A percentile compares a stretch with the other conserved stretches of the same genome.
phyloP scores from a whole-genome alignment of 441 rosid species.

The Jatropha podagrica region DNA sequence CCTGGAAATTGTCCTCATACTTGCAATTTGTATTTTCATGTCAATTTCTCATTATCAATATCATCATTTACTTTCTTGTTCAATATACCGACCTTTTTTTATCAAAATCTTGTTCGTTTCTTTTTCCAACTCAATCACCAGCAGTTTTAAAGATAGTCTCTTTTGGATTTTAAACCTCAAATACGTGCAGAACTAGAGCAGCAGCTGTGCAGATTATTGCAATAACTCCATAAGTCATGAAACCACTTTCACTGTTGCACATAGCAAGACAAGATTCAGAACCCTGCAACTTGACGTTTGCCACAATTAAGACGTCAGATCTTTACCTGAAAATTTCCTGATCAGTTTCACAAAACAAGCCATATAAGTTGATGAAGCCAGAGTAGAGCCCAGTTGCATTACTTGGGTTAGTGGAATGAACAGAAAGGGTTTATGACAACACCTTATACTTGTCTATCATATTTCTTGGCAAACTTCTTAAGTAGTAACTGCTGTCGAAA shows the following conservation, averaged over 20 bases:
- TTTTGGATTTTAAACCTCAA: background rate
- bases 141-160: slow-evolving; percentile 11
- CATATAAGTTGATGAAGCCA: slow-evolving; percentile 11
- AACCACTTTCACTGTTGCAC: background rate
- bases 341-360: slow-evolving; percentile 8
- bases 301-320: slow-evolving; percentile 12
- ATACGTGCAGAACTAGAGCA: background rate
- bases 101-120: background rate
- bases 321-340: slow-evolving; percentile 14
- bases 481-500: slow-evolving; percentile 76
- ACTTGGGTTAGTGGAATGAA: background rate
- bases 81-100: slow-evolving; percentile 27
- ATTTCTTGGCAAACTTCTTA: slow-evolving; percentile 69
- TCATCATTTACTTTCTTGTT: background rate
- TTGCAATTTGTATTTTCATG: background rate
- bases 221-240: background rate
- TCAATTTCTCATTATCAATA: background rate
- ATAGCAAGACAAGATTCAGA: background rate
- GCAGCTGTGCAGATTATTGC: slow-evolving; percentile 14
- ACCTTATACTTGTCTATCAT: slow-evolving; percentile 42
- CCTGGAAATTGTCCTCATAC: background rate
- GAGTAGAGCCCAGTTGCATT: slow-evolving; percentile 13
- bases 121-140: slow-evolving; percentile 13
- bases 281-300: slow-evolving; percentile 5
- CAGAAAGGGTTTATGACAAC: slow-evolving; percentile 10